Conservation (phyloP, 2,329 filamentous ascomycete genomes). For the Phoma herbarum region DNA sequence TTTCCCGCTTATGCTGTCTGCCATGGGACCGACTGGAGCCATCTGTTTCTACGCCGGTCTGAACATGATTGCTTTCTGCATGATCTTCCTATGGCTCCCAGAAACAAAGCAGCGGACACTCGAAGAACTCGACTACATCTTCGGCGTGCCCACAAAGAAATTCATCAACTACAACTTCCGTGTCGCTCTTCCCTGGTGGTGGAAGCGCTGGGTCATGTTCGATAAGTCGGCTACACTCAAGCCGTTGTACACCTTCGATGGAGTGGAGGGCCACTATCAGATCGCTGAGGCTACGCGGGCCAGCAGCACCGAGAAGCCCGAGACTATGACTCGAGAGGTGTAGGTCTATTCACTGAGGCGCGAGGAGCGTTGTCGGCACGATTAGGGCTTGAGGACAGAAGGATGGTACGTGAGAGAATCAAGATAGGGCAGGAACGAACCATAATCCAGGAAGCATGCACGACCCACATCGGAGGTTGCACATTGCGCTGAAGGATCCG, state of each 20-base stretch:
- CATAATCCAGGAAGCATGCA: neutral
- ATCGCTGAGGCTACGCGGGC: neutral
- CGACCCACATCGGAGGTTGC: too few species aligned
- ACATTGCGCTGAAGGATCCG: too few species aligned
- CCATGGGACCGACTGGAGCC: constrained; percentile 61
- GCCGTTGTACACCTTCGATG: constrained; percentile 43
- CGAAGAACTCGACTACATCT: constrained; percentile 61
- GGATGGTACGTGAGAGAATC: neutral
- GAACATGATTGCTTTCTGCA: constrained; percentile 67
- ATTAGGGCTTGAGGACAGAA: neutral
- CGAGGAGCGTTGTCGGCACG: too few species aligned
- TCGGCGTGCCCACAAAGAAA: constrained; percentile 55
- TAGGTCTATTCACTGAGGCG: neutral
- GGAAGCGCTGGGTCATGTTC: constrained; percentile 51
- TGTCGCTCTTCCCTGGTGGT: constrained; percentile 55
- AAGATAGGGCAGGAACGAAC: neutral
- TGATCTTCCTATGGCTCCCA: constrained; percentile 57
- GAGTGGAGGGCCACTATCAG: constrained; percentile 12
- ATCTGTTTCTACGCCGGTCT: constrained; percentile 70
- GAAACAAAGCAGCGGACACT: constrained; percentile 56
- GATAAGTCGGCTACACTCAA: constrained; percentile 38
- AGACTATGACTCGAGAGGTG: constrained; percentile 7
- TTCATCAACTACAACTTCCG: constrained; percentile 50
- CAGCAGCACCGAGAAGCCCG: constrained; percentile 9
- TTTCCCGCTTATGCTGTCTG: constrained; percentile 65